These are phyloP conservation scores for Globisporangium nodosum DNA, from an alignment of 352 stramenopile genomes.

Conservation along the genomic window DNA sequence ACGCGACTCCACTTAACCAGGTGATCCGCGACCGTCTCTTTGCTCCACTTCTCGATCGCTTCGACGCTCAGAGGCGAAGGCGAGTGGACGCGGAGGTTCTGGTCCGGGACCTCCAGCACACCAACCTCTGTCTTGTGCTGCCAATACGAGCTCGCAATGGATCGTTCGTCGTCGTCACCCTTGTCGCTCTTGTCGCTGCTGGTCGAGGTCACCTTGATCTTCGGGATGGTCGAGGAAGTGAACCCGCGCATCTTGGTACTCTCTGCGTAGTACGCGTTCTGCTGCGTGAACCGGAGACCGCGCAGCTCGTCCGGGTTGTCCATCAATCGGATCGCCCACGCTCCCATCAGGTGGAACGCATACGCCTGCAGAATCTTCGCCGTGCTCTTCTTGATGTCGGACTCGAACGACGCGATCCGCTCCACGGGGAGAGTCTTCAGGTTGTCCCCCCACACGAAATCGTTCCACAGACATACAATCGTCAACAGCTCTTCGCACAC, in stretches of 20 bases:
- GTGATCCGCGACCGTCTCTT: constrained; percentile 18
- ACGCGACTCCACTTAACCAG: constrained; percentile 45
- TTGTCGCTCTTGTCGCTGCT: constrained; percentile 8
- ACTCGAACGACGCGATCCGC: constrained; percentile 54
- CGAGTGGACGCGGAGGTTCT: not conserved
- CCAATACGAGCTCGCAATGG: constrained; percentile 35
- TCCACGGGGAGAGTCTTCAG: constrained; percentile 38
- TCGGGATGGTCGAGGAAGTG: constrained; percentile 4
- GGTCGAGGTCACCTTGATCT: not conserved
- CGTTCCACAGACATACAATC: constrained; percentile 73
- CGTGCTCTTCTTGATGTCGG: constrained; percentile 50
- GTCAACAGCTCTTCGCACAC: constrained; percentile 72
- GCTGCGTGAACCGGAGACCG: constrained; percentile 54
- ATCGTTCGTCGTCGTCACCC: constrained; percentile 18
- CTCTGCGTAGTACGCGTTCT: constrained; percentile 72
- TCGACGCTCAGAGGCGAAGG: constrained; percentile 15
- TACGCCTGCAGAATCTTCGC: constrained; percentile 58
- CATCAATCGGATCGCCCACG: constrained; percentile 46
- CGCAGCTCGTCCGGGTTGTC: constrained; percentile 37
- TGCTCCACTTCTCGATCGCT: constrained; percentile 31
- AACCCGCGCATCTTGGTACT: constrained; percentile 17
- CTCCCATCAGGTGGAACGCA: constrained; percentile 44
- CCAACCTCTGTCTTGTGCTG: constrained; percentile 24
- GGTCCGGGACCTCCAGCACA: constrained; percentile 2
- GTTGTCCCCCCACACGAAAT: constrained; percentile 70